Evolutionary conservation across 441 rosid species (phyloP).

Genomic region (Populus trichocarpa): DNA sequence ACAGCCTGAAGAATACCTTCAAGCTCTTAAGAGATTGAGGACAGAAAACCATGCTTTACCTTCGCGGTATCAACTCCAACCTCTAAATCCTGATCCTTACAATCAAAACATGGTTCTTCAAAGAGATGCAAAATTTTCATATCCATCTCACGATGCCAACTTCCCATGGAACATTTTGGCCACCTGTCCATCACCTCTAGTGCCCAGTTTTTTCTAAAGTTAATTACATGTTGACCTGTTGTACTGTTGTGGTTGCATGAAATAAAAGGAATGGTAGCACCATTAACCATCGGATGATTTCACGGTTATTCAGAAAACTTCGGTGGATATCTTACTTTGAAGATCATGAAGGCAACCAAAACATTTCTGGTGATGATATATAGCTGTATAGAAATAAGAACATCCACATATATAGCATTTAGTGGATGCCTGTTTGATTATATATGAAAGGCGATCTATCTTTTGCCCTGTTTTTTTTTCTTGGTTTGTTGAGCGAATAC

Average conservation of each 20-base stretch:
- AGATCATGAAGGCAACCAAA: constrained; percentile 11
- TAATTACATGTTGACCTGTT: not conserved
- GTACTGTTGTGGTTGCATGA: not conserved
- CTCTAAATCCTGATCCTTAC: constrained; percentile 6
- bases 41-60: constrained; percentile 21
- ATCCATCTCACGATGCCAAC: constrained; percentile 16
- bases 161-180: constrained; percentile 33
- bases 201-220: constrained; percentile 36
- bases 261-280: not conserved
- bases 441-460: too few relatives aligned
- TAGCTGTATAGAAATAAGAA: not conserved
- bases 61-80: constrained; percentile 9
- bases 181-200: constrained; percentile 38
- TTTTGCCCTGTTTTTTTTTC: too few relatives aligned
- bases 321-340: not conserved
- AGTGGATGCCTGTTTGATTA: too few relatives aligned
- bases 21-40: constrained; percentile 28
- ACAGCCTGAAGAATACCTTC: constrained; percentile 27
- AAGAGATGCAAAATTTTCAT: constrained; percentile 18
- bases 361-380: not conserved
- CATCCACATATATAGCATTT: too few relatives aligned
- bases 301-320: not conserved
- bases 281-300: not conserved
- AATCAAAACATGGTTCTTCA: constrained; percentile 6
- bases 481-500: too few relatives aligned